These are phyloP conservation scores for Solanum pinnatisectum DNA, from an alignment of 257 asterid species.

Conservation along the genomic window DNA sequence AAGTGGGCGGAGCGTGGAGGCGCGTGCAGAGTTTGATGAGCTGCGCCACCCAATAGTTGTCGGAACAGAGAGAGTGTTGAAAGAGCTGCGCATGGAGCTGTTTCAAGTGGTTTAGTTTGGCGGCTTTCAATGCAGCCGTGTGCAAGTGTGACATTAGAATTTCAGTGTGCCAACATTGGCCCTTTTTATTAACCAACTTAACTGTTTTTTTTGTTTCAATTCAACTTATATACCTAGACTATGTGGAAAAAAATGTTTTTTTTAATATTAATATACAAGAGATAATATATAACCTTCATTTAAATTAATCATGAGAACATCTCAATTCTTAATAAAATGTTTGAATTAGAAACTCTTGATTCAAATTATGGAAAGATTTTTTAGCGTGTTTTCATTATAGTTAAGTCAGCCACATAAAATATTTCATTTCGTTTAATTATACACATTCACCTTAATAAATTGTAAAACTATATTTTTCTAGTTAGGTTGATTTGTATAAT, in stretches of 20 bases:
- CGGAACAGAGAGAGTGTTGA: conserved; percentile 30
- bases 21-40: conserved; percentile 47
- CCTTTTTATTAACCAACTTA: neutral
- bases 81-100: conserved; percentile 52
- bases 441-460: neutral
- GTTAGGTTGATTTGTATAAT: neutral
- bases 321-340: neutral
- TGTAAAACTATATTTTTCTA: neutral
- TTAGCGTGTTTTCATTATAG: too few relatives aligned
- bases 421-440: neutral
- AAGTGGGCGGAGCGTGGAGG: conserved; percentile 43
- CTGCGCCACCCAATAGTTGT: conserved; percentile 34
- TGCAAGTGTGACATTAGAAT: conserved; percentile 14
- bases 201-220: neutral
- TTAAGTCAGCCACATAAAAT: neutral
- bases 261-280: too few relatives aligned
- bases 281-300: neutral
- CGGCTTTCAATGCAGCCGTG: conserved; percentile 9
- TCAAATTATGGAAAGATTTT: neutral
- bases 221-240: neutral
- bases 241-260: neutral
- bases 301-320: neutral
- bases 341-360: neutral
- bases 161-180: neutral
- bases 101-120: conserved; percentile 23